Evolutionary conservation across 2,329 filamentous ascomycete species (phyloP).

Genomic region (Exophiala xenobiotica): DNA sequence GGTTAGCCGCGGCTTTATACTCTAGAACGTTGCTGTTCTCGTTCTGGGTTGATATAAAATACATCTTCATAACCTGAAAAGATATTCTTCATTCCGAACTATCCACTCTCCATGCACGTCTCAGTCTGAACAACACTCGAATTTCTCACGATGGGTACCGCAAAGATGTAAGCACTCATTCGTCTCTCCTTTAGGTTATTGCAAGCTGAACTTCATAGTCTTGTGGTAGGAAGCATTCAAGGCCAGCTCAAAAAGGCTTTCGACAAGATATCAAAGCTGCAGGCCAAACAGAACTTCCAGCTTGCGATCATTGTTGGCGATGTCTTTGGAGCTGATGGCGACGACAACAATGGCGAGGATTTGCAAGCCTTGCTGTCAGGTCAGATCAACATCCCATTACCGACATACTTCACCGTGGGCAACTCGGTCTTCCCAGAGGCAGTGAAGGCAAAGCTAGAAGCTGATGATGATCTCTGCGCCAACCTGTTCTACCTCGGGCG

Average conservation of each 20-base stretch:
- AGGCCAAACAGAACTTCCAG: slow-evolving; percentile 83
- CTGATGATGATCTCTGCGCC: slow-evolving; percentile 73
- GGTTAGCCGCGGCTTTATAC: no score
- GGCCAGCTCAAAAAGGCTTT: slow-evolving; percentile 76
- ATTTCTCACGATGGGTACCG: slow-evolving; percentile 6
- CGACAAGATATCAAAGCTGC: slow-evolving; percentile 74
- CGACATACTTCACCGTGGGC: slow-evolving; percentile 89
- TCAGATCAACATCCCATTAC: slow-evolving; percentile 70
- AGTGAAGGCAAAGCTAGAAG: slow-evolving; percentile 71
- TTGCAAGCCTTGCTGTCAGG: slow-evolving; percentile 68
- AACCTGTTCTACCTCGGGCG: slow-evolving; percentile 91
- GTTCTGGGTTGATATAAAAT: no score
- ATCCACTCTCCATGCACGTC: not conserved
- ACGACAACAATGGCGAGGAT: slow-evolving; percentile 48
- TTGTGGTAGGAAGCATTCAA: slow-evolving; percentile 80
- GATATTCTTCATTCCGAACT: not conserved
- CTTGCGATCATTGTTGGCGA: slow-evolving; percentile 83
- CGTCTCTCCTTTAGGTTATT: not conserved
- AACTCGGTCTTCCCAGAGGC: slow-evolving; percentile 66
- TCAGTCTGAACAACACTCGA: not conserved
- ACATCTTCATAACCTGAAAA: not conserved
- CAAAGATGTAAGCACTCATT: slow-evolving; percentile 21
- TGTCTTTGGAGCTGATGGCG: slow-evolving; percentile 62
- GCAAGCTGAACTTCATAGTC: slow-evolving; percentile 35
- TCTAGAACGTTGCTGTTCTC: no score